phyloP scores from a whole-genome alignment of 1,284 basidiomycete species.

The Boletellus deceptivus region DNA sequence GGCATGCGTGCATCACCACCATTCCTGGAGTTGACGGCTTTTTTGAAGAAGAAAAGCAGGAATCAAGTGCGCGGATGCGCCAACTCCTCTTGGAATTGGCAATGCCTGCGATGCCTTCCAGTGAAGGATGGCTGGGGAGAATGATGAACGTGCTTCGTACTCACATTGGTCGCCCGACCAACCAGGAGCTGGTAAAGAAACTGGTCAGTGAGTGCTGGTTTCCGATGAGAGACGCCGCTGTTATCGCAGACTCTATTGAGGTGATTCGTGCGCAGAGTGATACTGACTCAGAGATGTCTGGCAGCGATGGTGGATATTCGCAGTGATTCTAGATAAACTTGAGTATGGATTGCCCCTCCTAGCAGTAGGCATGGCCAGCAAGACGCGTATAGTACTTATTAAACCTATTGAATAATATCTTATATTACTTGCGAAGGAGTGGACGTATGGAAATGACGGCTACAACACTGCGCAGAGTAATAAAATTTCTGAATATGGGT shows the following conservation, averaged over 20 bases:
- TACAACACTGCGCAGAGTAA: too few relatives aligned
- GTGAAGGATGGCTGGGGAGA: slow-evolving; percentile 21
- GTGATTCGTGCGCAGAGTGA: slow-evolving; percentile 4
- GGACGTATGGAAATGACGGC: too few relatives aligned
- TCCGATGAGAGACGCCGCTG: slow-evolving; percentile 14
- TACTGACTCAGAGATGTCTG: background rate
- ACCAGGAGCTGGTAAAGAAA: slow-evolving; percentile 10
- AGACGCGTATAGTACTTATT: too few relatives aligned
- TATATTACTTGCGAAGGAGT: too few relatives aligned
- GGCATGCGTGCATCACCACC: slow-evolving; percentile 32
- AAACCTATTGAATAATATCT: too few relatives aligned
- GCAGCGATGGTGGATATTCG: background rate
- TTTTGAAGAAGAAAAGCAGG: slow-evolving; percentile 16
- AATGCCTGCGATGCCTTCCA: background rate
- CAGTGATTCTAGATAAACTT: too few relatives aligned
- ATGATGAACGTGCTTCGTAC: slow-evolving; percentile 21
- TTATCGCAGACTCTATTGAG: slow-evolving; percentile 18
- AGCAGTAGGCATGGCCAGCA: too few relatives aligned
- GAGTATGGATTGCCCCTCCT: too few relatives aligned
- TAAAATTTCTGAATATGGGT: too few relatives aligned
- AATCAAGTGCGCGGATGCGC: slow-evolving; percentile 15
- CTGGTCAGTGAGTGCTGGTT: slow-evolving; percentile 20
- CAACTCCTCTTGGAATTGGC: slow-evolving; percentile 15
- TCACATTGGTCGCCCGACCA: slow-evolving; percentile 8
- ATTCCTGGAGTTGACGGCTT: slow-evolving; percentile 10